A percentile compares a stretch with the other conserved stretches of the same genome.
Conservation (phyloP, 1,284 basidiomycete species). For the Pseudozyma sp. region DNA sequence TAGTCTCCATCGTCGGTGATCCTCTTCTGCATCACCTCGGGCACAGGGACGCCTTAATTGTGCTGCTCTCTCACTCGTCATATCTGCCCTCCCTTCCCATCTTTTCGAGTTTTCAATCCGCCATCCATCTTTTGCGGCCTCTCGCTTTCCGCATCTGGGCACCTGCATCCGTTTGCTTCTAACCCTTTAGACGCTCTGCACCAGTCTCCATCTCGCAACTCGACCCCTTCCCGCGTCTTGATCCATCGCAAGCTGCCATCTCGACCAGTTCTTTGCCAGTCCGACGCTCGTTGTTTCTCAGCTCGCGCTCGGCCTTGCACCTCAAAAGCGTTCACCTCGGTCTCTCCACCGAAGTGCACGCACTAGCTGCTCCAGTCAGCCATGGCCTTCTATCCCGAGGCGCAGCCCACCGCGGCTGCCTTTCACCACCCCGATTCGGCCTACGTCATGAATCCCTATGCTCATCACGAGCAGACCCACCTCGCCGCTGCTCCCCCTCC, state of each 20-base stretch:
- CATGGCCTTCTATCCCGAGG: constrained; percentile 34
- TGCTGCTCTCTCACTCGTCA: constrained; percentile 40
- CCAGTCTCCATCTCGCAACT: background rate
- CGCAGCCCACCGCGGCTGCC: constrained; percentile 14
- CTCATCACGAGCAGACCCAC: constrained; percentile 21
- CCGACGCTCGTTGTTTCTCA: constrained; percentile 6
- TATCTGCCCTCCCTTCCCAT: background rate
- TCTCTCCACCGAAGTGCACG: constrained; percentile 17
- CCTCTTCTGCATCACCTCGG: constrained; percentile 23
- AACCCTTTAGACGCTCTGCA: background rate
- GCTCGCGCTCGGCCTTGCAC: constrained; percentile 11
- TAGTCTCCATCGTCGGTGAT: constrained; percentile 35
- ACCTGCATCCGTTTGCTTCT: background rate
- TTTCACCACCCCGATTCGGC: constrained; percentile 19
- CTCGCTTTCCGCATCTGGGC: background rate
- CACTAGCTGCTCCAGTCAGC: constrained; percentile 6
- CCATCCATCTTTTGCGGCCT: background rate
- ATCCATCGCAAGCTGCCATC: background rate
- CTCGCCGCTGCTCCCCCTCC: constrained; percentile 9
- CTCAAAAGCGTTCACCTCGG: constrained; percentile 36
- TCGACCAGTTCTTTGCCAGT: background rate
- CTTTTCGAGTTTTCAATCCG: background rate
- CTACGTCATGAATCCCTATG: constrained; percentile 16
- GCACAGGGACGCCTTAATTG: constrained; percentile 51
- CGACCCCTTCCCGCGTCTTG: background rate